Base-by-base conservation (phyloP, 108 stramenopile genomes). In the Craspedostauros australis region DNA sequence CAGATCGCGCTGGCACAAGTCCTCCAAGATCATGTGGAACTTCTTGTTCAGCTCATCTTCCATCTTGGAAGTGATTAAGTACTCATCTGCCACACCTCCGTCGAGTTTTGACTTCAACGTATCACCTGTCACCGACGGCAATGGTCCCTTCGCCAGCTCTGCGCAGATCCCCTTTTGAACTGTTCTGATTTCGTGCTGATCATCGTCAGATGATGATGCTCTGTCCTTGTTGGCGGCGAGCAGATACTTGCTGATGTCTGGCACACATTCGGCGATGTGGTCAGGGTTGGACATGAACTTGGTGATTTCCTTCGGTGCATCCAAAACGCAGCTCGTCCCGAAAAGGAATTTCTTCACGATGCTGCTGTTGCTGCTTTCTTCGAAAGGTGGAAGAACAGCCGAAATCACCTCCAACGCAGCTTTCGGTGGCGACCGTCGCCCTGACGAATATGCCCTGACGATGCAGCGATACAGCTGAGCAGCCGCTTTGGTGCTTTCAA, bases 381-480 rank as follows among this genome's bases (percentile, higher is more conserved):
- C 61, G 0, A 53, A 41, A 0, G 57, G 45, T 34, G 91, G 91
- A n/a, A 93, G 44, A 9, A 70, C 70, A 39, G 67, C 28, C 6
- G 63, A 70, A 5, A 93, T 68, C 9, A 54, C 25, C 23, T 88
- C 85, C 12, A 89, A 62, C 9, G 85, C 80, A 31, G 52, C 64
- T 41, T 68, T 85, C 12, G 91, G 91, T 12, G 79, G 69, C 0
- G 76, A 50, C 32, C 64, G 68, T 27, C 83, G 60, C 12, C 77
- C 75, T 4, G 68, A 51, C 21, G 70, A 54, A 47, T 84, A 86
- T 44, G 84, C 66, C 55, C 91, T 66, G 22, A 68, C 46, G 1
- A 93, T 65, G 54, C 87, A 85, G n/a, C 85, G 69, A 53, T 88
- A 93, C 21, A 93, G 68, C 47, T 66, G 66, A 27, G 68, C 76